Evolutionary conservation across 2,329 filamentous ascomycete species (phyloP).

Genomic region (Dactylellina haptotyla): DNA sequence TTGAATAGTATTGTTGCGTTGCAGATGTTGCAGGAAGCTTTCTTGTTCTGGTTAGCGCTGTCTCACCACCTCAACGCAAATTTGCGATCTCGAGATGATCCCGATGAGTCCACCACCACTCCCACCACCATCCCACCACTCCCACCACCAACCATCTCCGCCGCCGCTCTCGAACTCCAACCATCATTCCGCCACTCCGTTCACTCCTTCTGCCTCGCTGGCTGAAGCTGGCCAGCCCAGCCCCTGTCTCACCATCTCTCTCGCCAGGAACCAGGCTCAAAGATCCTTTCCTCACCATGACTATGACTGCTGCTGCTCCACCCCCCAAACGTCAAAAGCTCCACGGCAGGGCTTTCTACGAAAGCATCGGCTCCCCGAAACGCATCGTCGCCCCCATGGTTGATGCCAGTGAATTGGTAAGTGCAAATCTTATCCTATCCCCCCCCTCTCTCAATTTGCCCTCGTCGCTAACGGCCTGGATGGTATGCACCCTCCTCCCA

Average conservation of each 20-base stretch:
- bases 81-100: too few species aligned
- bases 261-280: not conserved
- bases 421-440: conserved; percentile 58
- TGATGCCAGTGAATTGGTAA: conserved; percentile 95
- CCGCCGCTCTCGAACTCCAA: not conserved
- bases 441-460: not conserved
- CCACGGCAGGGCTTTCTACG: conserved; percentile 88
- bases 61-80: not conserved
- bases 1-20: too few species aligned
- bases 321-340: conserved; percentile 68
- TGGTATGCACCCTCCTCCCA: conserved; percentile 9
- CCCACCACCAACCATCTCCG: not conserved
- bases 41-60: too few species aligned
- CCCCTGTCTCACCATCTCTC: conserved; percentile 1
- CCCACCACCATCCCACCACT: too few species aligned
- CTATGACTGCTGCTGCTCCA: not conserved
- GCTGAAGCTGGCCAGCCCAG: conserved; percentile 19
- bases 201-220: conserved; percentile 10
- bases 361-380: conserved; percentile 92
- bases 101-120: too few species aligned
- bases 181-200: conserved; percentile 16
- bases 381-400: conserved; percentile 96
- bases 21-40: too few species aligned
- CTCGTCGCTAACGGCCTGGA: not conserved
- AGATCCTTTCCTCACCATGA: conserved; percentile 9